Base-by-base conservation (phyloP, 2,329 filamentous ascomycete species). In the Aspergillus pseudoterreus region DNA sequence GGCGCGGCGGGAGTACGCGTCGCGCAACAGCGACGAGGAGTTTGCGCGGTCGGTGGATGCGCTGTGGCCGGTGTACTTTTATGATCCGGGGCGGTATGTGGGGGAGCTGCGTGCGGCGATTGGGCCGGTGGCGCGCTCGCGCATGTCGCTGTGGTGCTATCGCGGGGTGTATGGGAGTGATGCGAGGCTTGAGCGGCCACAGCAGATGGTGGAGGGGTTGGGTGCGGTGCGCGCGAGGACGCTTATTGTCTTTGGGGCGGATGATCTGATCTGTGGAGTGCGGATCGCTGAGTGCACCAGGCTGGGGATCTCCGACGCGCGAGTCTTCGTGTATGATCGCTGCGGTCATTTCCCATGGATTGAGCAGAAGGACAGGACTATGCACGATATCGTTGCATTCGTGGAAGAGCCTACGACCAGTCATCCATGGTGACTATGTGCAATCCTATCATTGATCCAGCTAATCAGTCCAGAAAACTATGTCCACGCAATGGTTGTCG, bases 341-440 rank as follows among this genome's bases (percentile, higher is more conserved):
- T 67, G 62, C 48, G 65, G 64, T 2, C 63, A 66, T 55, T 63
- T 65, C 35, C 59, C 63, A 14, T 65, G 63, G 63, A 58, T 64
- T 32, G 63, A 64, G 55, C 53, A 56, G 45, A 57, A 49, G 35
- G 49, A 46, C 8, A 38, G 50, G 35, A 59, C 54, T 1, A 43
- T 64, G 30, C 48, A 39, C 35, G 54, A 57, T 52, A 56, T 55
- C 21, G 46, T 41, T 27, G 49, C 22, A 24, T 58, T 62, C 30
- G 50, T 61, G 45, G 49, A 19, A 48, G 44, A 51, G 47, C 6
- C 12, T 17, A 22, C 4, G 12, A n/a, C 21, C 15, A 12, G 17
- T 22, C 32, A 35, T 33, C 10, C 14, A 19, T 17, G 36, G 12
- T 24, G 12, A 43, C 43, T 35, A 47, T 47, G 15, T 47, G 35